These are phyloP conservation scores for Phytophthora vignae DNA, from an alignment of 352 stramenopile species.

Conservation along the genomic window DNA sequence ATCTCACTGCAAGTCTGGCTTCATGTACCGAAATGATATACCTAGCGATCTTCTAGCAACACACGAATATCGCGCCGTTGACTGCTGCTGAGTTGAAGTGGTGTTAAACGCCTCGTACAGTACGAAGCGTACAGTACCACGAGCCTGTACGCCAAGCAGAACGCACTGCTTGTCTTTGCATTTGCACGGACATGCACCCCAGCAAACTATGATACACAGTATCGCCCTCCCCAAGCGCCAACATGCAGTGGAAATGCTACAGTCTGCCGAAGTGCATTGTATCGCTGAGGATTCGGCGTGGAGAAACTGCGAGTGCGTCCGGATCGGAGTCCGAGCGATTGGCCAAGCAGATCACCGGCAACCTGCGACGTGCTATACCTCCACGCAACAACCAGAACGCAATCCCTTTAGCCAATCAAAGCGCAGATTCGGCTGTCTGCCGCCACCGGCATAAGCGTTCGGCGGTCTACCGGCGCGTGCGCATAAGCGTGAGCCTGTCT, in stretches of 20 bases:
- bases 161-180: constrained; percentile 31
- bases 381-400: constrained; percentile 16
- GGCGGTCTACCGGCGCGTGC: background rate
- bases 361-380: constrained; percentile 40
- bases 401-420: constrained; percentile 25
- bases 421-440: constrained; percentile 2
- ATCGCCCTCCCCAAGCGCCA: no score
- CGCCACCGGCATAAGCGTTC: constrained; percentile 28
- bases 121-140: constrained; percentile 9
- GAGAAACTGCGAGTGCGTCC: no score
- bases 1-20: no score
- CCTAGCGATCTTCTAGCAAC: background rate
- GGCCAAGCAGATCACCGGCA: background rate
- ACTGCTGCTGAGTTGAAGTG: constrained; percentile 5
- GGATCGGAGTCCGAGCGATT: no score
- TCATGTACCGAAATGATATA: background rate
- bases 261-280: no score
- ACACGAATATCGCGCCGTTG: background rate
- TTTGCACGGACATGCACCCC: background rate
- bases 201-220: no score
- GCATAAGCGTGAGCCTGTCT: constrained; percentile 30
- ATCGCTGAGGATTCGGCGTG: no score
- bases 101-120: constrained; percentile 9
- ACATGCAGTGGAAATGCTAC: no score
- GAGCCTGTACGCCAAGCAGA: constrained; percentile 15